These are phyloP conservation scores for Arctium lappa DNA, from an alignment of 129 eudicot genomes.

Conservation along the genomic window DNA sequence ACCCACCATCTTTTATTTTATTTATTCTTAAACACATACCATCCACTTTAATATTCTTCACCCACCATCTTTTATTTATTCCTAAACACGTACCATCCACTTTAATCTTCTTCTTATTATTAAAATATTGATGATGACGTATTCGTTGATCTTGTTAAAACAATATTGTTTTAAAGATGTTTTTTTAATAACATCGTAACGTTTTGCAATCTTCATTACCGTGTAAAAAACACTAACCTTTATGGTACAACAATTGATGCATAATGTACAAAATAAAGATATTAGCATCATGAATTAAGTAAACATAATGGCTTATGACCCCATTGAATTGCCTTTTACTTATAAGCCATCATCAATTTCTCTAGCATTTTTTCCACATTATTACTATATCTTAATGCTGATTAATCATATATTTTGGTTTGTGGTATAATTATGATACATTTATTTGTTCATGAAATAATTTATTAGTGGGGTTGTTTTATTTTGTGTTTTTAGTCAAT, in stretches of 20 bases:
- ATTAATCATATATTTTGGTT: conserved; percentile 16
- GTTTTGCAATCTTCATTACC: neutral
- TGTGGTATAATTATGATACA: conserved; percentile 12
- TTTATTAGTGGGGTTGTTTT: neutral
- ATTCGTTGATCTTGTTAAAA: neutral
- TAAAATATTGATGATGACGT: neutral
- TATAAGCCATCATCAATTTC: conserved; percentile 16
- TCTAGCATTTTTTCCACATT: conserved; percentile 13
- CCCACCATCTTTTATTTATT: neutral
- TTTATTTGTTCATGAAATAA: neutral
- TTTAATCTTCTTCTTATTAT: neutral
- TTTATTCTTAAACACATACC: too few relatives aligned
- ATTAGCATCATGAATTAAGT: conserved; percentile 6
- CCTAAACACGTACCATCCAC: neutral
- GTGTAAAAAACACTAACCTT: neutral
- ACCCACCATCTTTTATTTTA: neutral
- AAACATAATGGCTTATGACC: conserved; percentile 11
- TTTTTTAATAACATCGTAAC: neutral
- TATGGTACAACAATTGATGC: neutral
- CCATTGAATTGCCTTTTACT: neutral
- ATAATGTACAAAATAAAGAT: neutral
- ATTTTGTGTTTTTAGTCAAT: neutral
- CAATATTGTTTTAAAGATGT: neutral
- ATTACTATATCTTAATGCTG: conserved; percentile 12
- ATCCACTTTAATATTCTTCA: too few relatives aligned